phyloP scores from a whole-genome alignment of 345 rosid genomes.

The Corymbia maculata region DNA sequence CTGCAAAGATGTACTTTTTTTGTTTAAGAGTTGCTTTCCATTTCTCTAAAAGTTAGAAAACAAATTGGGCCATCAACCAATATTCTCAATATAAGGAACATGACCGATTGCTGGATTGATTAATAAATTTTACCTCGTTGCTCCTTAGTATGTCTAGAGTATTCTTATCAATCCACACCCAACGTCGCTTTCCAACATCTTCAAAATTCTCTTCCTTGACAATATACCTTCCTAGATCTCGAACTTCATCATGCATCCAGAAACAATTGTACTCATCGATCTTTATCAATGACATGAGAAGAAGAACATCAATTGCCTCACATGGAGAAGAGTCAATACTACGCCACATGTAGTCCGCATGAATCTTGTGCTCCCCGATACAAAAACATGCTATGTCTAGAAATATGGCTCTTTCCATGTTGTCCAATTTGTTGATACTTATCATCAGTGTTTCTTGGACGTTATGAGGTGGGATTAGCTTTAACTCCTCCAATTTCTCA shows the following conservation, averaged over 20 bases:
- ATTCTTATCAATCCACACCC: not conserved
- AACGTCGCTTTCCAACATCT: not conserved
- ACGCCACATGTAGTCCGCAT: not conserved
- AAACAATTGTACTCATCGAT: fast-evolving
- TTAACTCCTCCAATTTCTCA: not conserved
- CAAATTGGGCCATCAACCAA: not conserved
- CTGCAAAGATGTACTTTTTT: not conserved
- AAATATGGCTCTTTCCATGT: not conserved
- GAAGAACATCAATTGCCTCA: fast-evolving
- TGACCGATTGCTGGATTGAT: not conserved
- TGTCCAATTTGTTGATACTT: not conserved
- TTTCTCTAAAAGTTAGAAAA: not conserved
- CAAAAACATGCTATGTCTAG: not conserved
- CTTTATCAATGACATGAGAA: not conserved
- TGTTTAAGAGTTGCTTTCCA: not conserved
- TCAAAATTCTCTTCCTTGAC: not conserved
- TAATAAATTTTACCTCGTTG: not conserved
- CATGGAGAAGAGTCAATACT: fast-evolving
- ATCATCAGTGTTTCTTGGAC: not conserved
- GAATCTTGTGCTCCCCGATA: not conserved
- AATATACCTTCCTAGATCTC: not conserved
- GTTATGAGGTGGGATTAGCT: fast-evolving
- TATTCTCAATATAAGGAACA: not conserved
- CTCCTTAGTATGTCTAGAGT: not conserved
- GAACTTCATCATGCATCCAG: not conserved